Base-by-base conservation (phyloP, 805 yeast genomes). In the Candida bentonensis region DNA sequence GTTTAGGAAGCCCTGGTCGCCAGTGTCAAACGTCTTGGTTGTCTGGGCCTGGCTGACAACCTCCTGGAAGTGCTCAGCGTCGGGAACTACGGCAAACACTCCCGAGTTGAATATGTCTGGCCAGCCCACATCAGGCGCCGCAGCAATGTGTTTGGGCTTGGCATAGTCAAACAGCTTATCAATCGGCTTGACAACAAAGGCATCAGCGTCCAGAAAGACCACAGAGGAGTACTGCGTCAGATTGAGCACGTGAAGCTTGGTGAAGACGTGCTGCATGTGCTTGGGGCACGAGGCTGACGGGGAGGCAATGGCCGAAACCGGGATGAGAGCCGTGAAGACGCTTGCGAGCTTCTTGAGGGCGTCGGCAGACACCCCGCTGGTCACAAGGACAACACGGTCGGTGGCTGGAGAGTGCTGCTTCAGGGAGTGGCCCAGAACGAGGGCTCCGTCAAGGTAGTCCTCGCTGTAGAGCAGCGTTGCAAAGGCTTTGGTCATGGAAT, bases 41-140 rank as follows among this genome's bases (percentile, higher is more conserved):
- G 43, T 25, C 42, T 50, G 46, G 20, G 62, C 52, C 3, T 55
- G 49, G 1, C 49, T 41, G 22, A 58, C 47, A 41, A 86, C 66
- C 25, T 64, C 62, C 2, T 58, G 48, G 51, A 65, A 78, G 20
- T 67, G 69, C 0, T 51, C 47, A 1, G 49, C 33, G 51, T 67
- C 64, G 2, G 94, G 94, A 27, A 68, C 66, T 22, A 78, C 57
- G 2, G 78, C 65, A 54, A 85, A 67, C 20, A 85, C 74, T 3
- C 95, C 95, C 25, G 87, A 74, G 60, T 86, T 85, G 66, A 86
- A 86, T 53, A 81, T 70, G 63, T 86, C 95, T 0, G 95, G 95
- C 83, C 94, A 86, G 13, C 95, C 94, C n/a, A 76, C 68, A 62
- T 86, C 95, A 0, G 94, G 82, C 15, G 79, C 66, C 0, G 92